A percentile compares a stretch with the other conserved stretches of the same genome.
phyloP scores from a whole-genome alignment of 176 grass and related monocot genomes.

The Musa itinerans region DNA sequence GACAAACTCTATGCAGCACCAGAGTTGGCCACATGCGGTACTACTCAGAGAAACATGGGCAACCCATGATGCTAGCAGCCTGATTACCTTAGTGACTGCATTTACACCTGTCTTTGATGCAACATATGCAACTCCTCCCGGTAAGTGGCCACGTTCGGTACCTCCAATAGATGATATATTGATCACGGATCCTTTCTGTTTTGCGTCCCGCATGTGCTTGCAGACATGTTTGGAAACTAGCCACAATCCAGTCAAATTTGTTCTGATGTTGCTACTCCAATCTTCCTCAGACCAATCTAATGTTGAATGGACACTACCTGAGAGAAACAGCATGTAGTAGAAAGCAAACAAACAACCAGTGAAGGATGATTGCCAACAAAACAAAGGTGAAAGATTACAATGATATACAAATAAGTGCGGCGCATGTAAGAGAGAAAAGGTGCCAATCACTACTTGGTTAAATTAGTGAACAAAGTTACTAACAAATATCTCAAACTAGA shows the following conservation, averaged over 20 bases:
- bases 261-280: slow-evolving; percentile 60
- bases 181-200: slow-evolving; percentile 56
- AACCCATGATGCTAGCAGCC: neutral
- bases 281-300: slow-evolving; percentile 73
- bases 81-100: slow-evolving; percentile 54
- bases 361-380: neutral
- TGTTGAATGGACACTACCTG: slow-evolving; percentile 59
- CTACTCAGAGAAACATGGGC: neutral
- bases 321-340: neutral
- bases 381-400: neutral
- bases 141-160: slow-evolving; percentile 42
- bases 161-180: slow-evolving; percentile 73
- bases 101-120: slow-evolving; percentile 63
- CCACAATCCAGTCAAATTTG: slow-evolving; percentile 81
- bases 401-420: neutral
- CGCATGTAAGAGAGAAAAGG: neutral
- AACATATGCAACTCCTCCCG: slow-evolving; percentile 54
- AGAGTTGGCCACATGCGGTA: neutral
- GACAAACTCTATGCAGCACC: neutral
- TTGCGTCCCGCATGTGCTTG: slow-evolving; percentile 48
- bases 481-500: too few species aligned
- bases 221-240: slow-evolving; percentile 75
- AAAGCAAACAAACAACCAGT: neutral
- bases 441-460: too few species aligned
- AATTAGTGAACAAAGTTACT: too few species aligned